Base-by-base conservation (phyloP, 148 eudicot genomes). In the Nepenthes gracilis region DNA sequence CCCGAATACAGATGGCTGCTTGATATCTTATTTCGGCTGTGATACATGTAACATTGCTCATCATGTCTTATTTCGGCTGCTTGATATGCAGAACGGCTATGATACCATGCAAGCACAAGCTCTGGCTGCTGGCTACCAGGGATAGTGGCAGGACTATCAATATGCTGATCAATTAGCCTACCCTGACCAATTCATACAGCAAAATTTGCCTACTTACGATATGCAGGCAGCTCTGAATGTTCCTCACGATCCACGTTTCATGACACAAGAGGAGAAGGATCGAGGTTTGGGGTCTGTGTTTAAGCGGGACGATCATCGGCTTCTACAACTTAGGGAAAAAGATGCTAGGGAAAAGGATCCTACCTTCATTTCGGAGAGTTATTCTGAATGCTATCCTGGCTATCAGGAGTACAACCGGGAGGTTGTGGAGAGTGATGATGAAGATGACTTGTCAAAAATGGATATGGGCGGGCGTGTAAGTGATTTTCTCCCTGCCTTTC, bases 381-480 rank as follows among this genome's bases (percentile, higher is more conserved):
- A 93, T 68, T 93, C 98, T 45, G 98, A 93, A 72, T 93, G 98
- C 78, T 93, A 93, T 69, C 98, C 98, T 70, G 98, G 96, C 12
- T 93, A 93, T 74, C 98, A 93, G 72, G 93, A 86, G 58, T 93
- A 88, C 65, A 88, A 88, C 56, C 98, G 92, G 57, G 98, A 93
- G 80, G 55, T 93, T 55, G 96, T 86, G 40, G 96, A 80, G 59
- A 93, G 98, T 59, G 98, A 93, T 70, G 96, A 88, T 68, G 98
- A 93, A 77, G 98, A 66, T 51, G 98, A 93, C 74, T 65, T 93
- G 65, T 80, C 98, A 40, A 93, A 93, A 71, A 93, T 93, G 98
- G 98, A 93, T 74, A 93, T 93, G 98, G 98, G 98, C 59, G 95
- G 96, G 12, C 90, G 98, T 62, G 98, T 93, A 72, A 77, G 98